Evolutionary conservation across 257 asterid species (phyloP), one percentile per base, ranked within the genome.

Genomic region (Craterostigma plantagineum): DNA sequence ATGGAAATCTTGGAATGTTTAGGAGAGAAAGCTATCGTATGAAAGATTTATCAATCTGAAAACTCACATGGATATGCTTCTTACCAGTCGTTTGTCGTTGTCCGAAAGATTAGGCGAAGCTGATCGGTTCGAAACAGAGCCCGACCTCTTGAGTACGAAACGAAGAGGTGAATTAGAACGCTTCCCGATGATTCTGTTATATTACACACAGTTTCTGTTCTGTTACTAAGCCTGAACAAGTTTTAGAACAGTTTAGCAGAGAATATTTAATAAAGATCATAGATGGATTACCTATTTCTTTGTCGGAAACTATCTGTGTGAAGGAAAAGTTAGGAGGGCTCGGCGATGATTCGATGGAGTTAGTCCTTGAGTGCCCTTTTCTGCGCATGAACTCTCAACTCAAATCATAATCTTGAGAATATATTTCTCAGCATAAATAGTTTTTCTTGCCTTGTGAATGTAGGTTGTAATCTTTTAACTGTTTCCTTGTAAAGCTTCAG

Each of bases 121-220:
- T 35, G 92, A 57, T 59, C 74, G 59, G 46, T 50, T 67, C 10
- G 52, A 54, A 8, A 49, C 53, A 4, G 71, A 58, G 43, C 65
- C 77, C 14, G 77, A 67, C 6, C 77, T 70, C 51, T 44, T 55
- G 9, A 73, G 42, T 7, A 70, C 36, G 49, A 67, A 57, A 41
- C 67, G 63, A 57, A 63, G 58, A 1, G 92, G 92, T 9, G 92
- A 72, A 56, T 47, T 47, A 3, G 75, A 51, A 8, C 68, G 66
- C 46, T 63, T 72, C 54, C 61, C 92, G 57, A 39, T 33, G 42
- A 2, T 23, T 2, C 30, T 2, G 6, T 2, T 23, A 2, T 23
- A 23, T 23, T 23, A 23, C 30, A 2, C 30, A 23, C 30, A 23
- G 30, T 23, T 23, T n/a, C 30, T 2, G 2, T 23, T 23, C 30